Conservation (phyloP, 2,329 filamentous ascomycete genomes). For the Pochonia chlamydosporia region DNA sequence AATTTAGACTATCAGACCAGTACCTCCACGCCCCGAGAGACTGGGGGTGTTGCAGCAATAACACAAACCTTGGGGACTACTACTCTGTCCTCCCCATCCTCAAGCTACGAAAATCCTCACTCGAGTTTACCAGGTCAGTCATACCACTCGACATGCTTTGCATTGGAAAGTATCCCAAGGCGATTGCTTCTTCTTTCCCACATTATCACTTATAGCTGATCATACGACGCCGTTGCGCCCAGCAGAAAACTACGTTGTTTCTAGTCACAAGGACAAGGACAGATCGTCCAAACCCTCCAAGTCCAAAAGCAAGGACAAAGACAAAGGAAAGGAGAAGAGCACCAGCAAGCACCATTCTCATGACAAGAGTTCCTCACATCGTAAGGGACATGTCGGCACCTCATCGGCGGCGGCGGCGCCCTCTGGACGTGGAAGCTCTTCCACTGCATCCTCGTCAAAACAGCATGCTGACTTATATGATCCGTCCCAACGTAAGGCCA, state of each 20-base stretch:
- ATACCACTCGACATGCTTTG: too few relatives aligned
- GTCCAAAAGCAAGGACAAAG: slow-evolving; percentile 2
- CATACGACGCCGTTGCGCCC: too few relatives aligned
- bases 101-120: neutral
- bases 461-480: neutral
- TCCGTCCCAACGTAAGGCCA: neutral
- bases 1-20: slow-evolving; percentile 4
- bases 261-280: neutral
- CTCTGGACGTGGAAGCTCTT: neutral
- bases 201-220: too few relatives aligned
- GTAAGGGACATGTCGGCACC: neutral
- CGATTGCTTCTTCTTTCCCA: too few relatives aligned
- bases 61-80: neutral
- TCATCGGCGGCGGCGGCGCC: neutral
- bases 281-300: neutral
- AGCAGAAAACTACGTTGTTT: neutral
- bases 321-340: neutral
- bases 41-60: neutral
- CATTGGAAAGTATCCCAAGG: too few relatives aligned
- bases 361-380: neutral
- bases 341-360: neutral
- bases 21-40: slow-evolving; percentile 3
- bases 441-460: neutral
- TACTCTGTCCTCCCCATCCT: neutral
- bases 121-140: neutral